Evolutionary conservation across 805 yeast species (phyloP).

Genomic region (Yamadazyma olivae): DNA sequence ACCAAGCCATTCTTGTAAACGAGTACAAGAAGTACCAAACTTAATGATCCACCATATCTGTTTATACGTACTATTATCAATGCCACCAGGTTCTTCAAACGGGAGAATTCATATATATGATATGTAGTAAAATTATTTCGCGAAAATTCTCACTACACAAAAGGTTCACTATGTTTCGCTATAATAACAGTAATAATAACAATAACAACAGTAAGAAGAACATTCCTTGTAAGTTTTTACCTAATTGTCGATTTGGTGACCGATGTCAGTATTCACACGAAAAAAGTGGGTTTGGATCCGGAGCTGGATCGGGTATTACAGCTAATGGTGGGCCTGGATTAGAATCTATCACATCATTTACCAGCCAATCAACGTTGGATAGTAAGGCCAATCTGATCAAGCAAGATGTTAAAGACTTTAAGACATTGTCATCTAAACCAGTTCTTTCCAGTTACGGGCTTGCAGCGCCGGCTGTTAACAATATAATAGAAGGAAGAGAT

Average conservation of each 20-base stretch:
- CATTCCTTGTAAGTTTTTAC: slow-evolving; percentile 13
- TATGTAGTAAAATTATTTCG: no score
- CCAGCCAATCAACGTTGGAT: slow-evolving; percentile 14
- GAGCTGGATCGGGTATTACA: background rate
- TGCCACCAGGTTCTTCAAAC: no score
- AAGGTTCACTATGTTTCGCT: no score
- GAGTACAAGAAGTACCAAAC: slow-evolving; percentile 11
- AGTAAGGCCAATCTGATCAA: slow-evolving; percentile 16
- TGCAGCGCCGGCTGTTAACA: slow-evolving; percentile 45
- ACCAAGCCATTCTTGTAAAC: slow-evolving; percentile 24
- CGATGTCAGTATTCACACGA: slow-evolving; percentile 25
- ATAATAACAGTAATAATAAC: no score
- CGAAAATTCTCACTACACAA: no score
- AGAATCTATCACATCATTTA: slow-evolving; percentile 13
- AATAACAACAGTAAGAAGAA: slow-evolving; percentile 4
- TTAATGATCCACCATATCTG: background rate
- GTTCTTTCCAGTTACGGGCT: slow-evolving; percentile 47
- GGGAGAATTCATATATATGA: no score
- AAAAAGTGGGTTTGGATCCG: background rate
- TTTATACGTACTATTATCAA: no score
- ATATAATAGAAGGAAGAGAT: slow-evolving; percentile 51
- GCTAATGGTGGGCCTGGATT: background rate
- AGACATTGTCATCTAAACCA: slow-evolving; percentile 25
- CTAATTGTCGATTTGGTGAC: slow-evolving; percentile 25
- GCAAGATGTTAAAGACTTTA: slow-evolving; percentile 20